Evolutionary conservation across 148 eudicot genomes (phyloP), one percentile per base, ranked within the genome.

Genomic region (Pouteria glomerata): DNA sequence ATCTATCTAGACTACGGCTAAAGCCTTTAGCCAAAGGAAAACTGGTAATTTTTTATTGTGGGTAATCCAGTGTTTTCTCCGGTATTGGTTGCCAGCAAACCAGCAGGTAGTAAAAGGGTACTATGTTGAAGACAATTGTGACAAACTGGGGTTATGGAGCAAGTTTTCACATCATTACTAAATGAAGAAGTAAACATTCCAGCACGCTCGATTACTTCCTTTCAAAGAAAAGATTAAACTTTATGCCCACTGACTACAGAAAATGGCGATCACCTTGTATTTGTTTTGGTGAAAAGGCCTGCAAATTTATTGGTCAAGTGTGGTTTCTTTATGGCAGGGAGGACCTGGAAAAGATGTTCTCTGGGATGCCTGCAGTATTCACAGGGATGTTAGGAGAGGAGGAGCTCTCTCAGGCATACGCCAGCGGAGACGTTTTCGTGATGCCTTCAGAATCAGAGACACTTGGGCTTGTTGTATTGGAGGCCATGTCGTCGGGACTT

Each of bases 381-480:
- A 91, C 90, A 3, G 97, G 98, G 37, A 95, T 84, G 88, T 77
- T 91, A n/a, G 83, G 70, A 47, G 98, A 96, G 0, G 98, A 95
- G 55, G 98, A 90, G 85, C 96, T 95, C 68, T 89, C 97, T 12
- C 90, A 91, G 63, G 98, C 98, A 50, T 95, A 95, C 6, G 97
- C 97, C 33, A 91, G 96, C 56, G 97, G 93, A 4, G 98, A 95
- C 69, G 81, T 90, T 63, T 95, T 95, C 23, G 79, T 91, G 71
- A 95, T 87, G 96, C 98, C 97, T 48, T 95, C 96, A 1, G 98
- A 95, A 81, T 95, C 98, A 3, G 98, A 95, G 75, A 89, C 97
- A 0, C 89, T 95, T 0, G 98, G 96, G 18, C 87, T 86, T 7
- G 96, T 95, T 0, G 98, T 95, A 0, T 82, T 91, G 57, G 98